These are phyloP conservation scores for Tetrastigma voinierianum DNA, from an alignment of 164 flowering plant genomes.

Conservation along the genomic window DNA sequence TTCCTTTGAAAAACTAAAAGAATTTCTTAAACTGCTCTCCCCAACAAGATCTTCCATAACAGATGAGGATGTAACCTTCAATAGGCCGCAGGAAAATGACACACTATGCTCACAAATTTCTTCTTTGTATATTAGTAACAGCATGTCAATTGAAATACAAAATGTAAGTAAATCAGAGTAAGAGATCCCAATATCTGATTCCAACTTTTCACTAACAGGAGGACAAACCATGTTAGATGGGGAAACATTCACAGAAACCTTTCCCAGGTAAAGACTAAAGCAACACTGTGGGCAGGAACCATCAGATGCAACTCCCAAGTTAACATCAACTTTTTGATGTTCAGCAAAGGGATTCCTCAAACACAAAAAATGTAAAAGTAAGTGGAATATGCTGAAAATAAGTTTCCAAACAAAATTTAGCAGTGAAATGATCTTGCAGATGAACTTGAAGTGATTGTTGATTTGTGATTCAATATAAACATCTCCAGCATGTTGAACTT, in stretches of 20 bases:
- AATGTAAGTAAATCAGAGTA: conserved; percentile 36
- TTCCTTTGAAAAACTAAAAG: conserved; percentile 15
- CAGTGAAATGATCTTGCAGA: conserved; percentile 25
- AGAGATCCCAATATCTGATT: conserved; percentile 22
- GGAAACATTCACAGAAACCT: conserved; percentile 37
- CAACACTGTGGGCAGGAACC: conserved; percentile 21
- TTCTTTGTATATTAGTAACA: conserved; percentile 35
- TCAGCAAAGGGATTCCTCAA: conserved; percentile 8
- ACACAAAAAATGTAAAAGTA: conserved; percentile 21
- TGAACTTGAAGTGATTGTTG: conserved; percentile 9
- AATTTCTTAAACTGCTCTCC: conserved; percentile 13
- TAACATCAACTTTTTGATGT: conserved; percentile 17
- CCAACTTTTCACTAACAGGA: conserved; percentile 20
- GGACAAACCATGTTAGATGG: conserved; percentile 28
- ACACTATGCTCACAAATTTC: conserved; percentile 38
- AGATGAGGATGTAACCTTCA: conserved; percentile 42
- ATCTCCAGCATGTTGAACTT: conserved; percentile 20
- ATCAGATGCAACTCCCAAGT: conserved; percentile 20
- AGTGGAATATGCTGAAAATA: conserved; percentile 22
- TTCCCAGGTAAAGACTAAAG: conserved; percentile 43
- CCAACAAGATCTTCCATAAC: conserved; percentile 15
- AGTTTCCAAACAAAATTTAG: conserved; percentile 32
- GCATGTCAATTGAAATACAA: conserved; percentile 34
- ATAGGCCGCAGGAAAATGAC: conserved; percentile 50
- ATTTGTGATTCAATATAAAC: conserved; percentile 11